Base-by-base conservation (phyloP, 192 early-diverging fungal genomes). In the Podila clonocystis region DNA sequence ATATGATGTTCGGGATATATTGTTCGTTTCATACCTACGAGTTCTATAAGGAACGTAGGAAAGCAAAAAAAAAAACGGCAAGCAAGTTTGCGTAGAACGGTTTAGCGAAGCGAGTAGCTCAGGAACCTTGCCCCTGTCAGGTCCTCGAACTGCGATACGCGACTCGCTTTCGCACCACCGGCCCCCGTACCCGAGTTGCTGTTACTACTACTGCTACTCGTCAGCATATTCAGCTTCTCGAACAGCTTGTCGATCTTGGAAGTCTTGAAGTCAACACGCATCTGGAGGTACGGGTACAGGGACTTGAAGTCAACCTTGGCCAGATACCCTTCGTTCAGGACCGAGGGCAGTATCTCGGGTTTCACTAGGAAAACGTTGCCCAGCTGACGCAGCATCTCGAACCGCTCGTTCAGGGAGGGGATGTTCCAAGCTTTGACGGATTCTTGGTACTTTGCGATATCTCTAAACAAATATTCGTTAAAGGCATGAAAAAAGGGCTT, bases 401-500 rank as follows among this genome's bases (percentile, higher is more conserved):
- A 98, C 33, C 94, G 91, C 62, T 96, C 95, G 67, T 91, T 89
- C 15, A 99, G 77, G 29, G 77, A 71, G 4, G 93, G 84, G 22
- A 95, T 87, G 48, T 90, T 91, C 85, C 97, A 98, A 13, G 80
- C 71, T 57, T 86, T 79, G 48, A 99, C 90, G 0, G 89, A 82
- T 84, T 98, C 94, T 79, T 95, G 97, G 84, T 99, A 99, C 72
- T 91, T 94, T 7, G 96, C 91, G 61, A 99, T 91, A 75, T 99
- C 98, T 75, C 93, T 95, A n/a, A n/a, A n/a, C n/a, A n/a, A n/a
- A n/a, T n/a, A n/a, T n/a, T n/a, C n/a, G n/a, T n/a, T n/a, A n/a
- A n/a, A n/a, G n/a, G n/a, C n/a, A n/a, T n/a, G n/a, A n/a, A n/a
- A n/a, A n/a, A n/a, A 55, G 12, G 24, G 38, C 13, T 33, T 29